Conservation (phyloP, 1,284 basidiomycete genomes). For the Mycena citricolor region DNA sequence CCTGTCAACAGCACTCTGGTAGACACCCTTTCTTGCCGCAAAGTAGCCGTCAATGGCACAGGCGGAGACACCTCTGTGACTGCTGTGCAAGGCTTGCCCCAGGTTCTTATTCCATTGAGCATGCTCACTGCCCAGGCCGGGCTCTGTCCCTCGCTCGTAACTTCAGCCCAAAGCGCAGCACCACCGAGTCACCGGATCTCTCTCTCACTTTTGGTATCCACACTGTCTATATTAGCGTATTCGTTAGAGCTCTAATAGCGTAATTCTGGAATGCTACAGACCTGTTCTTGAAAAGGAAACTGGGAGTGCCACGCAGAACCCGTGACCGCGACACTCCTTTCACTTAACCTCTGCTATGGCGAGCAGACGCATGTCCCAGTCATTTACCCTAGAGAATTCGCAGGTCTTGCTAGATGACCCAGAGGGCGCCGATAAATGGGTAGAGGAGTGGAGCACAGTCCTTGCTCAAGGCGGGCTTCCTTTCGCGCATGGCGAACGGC, state of each 20-base stretch:
- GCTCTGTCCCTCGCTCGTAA: no score
- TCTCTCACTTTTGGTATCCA: no score
- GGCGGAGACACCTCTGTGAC: slow-evolving; percentile 14
- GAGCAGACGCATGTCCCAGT: slow-evolving; percentile 20
- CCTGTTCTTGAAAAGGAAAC: no score
- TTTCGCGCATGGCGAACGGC: not conserved
- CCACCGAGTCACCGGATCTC: no score
- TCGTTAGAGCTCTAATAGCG: no score
- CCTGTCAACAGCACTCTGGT: slow-evolving; percentile 51
- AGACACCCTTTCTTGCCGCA: slow-evolving; percentile 59
- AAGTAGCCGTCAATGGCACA: slow-evolving; percentile 6
- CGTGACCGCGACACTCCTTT: no score
- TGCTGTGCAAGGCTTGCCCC: slow-evolving; percentile 21
- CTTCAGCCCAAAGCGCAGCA: no score
- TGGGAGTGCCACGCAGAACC: no score
- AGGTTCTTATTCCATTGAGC: slow-evolving; percentile 17
- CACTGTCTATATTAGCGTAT: no score
- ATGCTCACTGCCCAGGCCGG: no score
- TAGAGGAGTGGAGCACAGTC: slow-evolving; percentile 53
- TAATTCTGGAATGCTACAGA: no score
- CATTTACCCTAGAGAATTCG: slow-evolving; percentile 16
- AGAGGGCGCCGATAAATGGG: slow-evolving; percentile 55
- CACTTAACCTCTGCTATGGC: slow-evolving; percentile 7
- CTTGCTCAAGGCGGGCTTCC: slow-evolving; percentile 48
- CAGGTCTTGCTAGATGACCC: slow-evolving; percentile 13